Percentiles rank a stretch among this genome's conserved stretches.
phyloP scores from a whole-genome alignment of 75 land plant species.

The Gnetum montanum region DNA sequence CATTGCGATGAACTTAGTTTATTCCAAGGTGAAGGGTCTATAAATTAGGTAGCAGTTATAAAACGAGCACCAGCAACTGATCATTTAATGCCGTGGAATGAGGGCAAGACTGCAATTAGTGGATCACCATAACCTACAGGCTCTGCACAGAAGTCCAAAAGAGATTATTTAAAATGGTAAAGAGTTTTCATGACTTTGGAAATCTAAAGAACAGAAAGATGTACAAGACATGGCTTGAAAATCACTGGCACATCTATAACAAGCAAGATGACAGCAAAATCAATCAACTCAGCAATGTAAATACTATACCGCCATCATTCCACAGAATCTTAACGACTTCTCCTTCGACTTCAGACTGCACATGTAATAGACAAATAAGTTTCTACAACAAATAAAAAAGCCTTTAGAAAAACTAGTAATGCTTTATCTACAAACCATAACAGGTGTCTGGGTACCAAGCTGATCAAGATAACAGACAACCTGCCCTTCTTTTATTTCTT shows the following conservation, averaged over 20 bases:
- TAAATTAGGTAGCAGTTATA: no score
- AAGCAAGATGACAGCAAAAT: no score
- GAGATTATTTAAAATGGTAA: neutral
- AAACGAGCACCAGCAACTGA: no score
- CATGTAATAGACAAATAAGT: constrained; percentile 3
- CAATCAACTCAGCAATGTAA: no score
- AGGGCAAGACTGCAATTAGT: constrained; percentile 66
- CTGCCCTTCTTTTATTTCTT: constrained; percentile 77
- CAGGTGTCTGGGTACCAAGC: constrained; percentile 67
- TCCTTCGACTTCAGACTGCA: constrained; percentile 81
- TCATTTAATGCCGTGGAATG: constrained; percentile 62
- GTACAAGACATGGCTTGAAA: no score
- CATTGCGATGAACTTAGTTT: no score
- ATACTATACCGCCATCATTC: constrained; percentile 77
- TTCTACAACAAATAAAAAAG: neutral
- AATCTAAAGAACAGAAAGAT: neutral
- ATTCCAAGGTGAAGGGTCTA: no score
- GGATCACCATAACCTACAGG: constrained; percentile 88
- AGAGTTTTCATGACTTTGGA: neutral
- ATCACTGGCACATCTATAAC: no score
- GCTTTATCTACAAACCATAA: constrained; percentile 45
- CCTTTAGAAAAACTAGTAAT: neutral
- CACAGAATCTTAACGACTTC: constrained; percentile 64
- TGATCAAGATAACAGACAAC: constrained; percentile 80
- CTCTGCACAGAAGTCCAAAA: constrained; percentile 56